Evolutionary conservation across 345 rosid species (phyloP), one percentile per base, ranked within the genome.

Genomic region (Citrus cavaleriei): DNA sequence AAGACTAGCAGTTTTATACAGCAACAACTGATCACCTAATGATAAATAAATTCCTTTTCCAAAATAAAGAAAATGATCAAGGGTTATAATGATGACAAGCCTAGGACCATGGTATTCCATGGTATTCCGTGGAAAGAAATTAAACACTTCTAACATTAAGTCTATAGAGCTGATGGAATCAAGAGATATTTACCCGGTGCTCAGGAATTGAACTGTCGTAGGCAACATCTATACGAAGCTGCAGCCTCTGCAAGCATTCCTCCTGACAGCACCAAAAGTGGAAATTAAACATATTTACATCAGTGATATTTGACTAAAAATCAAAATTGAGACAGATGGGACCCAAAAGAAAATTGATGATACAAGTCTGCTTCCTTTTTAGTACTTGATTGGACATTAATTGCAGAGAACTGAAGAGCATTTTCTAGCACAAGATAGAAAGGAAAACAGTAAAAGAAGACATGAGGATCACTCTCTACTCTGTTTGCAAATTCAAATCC

Each of bases 171-270:
- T n/a, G 25, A 60, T 32, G n/a, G 34, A 70, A 42, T 27, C 22
- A 5, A 54, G 6, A 55, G 32, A 81, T 78, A 60, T 16, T 76
- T 67, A 95, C 98, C 97, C 87, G 95, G 82, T 95, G 98, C 78
- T 89, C 94, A 67, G 83, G 85, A 46, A 89, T 82, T 66, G 95
- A 87, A 90, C 99, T 89, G 79, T 96, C 99, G 89, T 94, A 96
- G 2, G 93, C 84, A 72, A 94, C 85, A 85, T 96, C 99, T 54
- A 96, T 90, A 55, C 98, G 97, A 71, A 74, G 89, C 85, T 96
- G 99, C 81, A 96, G 83, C 83, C 86, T 87, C 88, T 82, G 94
- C 86, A 96, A 82, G 88, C 94, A 86, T 83, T 93, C 98, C 90
- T 96, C 99, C 99, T 96, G 86, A 78, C 10, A 76, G 51, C 46